Evolutionary conservation across 2,329 filamentous ascomycete genomes (phyloP).

Genomic region (Rugonectria rugulosa): DNA sequence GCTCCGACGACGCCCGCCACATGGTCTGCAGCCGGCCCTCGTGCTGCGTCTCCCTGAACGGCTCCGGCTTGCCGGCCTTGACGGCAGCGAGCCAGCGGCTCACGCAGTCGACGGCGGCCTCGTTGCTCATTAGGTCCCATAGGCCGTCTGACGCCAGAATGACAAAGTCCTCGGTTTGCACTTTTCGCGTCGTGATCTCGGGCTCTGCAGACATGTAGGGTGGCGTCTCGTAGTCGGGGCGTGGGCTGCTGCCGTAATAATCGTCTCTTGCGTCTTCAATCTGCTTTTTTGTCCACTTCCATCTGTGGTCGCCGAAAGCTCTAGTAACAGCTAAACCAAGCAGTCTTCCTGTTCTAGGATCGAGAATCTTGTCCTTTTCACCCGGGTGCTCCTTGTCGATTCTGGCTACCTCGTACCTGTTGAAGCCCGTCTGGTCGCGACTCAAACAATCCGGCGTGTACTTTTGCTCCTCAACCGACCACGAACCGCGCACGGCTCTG

Average conservation of each 20-base stretch:
- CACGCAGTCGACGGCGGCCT: slow-evolving; percentile 65
- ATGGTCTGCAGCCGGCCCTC: slow-evolving; percentile 31
- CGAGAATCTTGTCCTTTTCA: slow-evolving; percentile 62
- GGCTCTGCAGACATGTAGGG: slow-evolving; percentile 75
- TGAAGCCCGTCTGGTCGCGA: slow-evolving; percentile 71
- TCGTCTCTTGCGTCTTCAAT: slow-evolving; percentile 45
- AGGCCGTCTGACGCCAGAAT: slow-evolving; percentile 73
- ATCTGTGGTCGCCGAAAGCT: slow-evolving; percentile 73
- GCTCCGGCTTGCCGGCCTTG: slow-evolving; percentile 37
- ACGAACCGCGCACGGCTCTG: slow-evolving; percentile 66
- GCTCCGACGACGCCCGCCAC: slow-evolving; percentile 48
- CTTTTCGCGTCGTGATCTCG: slow-evolving; percentile 63
- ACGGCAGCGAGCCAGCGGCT: slow-evolving; percentile 57
- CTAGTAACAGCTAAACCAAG: slow-evolving; percentile 69
- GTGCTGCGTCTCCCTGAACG: slow-evolving; percentile 27
- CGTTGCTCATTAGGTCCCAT: slow-evolving; percentile 67
- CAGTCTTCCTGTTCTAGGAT: slow-evolving; percentile 60
- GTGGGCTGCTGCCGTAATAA: slow-evolving; percentile 56
- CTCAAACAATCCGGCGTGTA: slow-evolving; percentile 66
- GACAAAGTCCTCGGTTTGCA: slow-evolving; percentile 62
- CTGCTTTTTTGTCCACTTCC: slow-evolving; percentile 69
- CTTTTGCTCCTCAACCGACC: slow-evolving; percentile 48
- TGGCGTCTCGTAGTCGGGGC: slow-evolving; percentile 58
- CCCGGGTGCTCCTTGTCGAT: slow-evolving; percentile 67
- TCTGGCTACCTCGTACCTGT: slow-evolving; percentile 62